These are phyloP conservation scores for Aspergillus sclerotialis DNA, from an alignment of 2,329 filamentous ascomycete species.

Conservation along the genomic window DNA sequence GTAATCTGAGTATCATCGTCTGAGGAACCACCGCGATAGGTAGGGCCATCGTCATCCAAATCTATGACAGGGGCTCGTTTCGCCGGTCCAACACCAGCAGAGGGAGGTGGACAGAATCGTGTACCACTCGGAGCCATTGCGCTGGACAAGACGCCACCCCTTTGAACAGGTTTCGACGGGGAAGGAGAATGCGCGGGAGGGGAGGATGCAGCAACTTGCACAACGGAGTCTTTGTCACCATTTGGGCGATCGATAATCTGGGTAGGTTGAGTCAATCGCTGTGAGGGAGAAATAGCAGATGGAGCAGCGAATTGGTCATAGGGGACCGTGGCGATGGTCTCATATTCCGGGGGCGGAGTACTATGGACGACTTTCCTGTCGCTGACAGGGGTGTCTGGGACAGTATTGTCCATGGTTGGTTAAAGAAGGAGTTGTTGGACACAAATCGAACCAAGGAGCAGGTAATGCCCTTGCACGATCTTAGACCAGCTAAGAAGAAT, in stretches of 20 bases:
- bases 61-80: constrained; percentile 37
- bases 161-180: constrained; percentile 28
- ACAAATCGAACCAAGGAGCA: no score
- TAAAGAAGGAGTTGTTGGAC: not conserved
- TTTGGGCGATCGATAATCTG: constrained; percentile 47
- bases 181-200: constrained; percentile 53
- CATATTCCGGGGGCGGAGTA: constrained; percentile 23
- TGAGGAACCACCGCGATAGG: constrained; percentile 56
- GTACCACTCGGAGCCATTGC: constrained; percentile 73
- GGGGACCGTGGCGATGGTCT: constrained; percentile 43
- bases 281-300: constrained; percentile 40
- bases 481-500: no score
- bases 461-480: no score
- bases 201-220: constrained; percentile 89
- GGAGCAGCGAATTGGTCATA: constrained; percentile 18
- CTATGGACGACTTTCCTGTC: constrained; percentile 25
- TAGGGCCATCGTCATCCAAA: constrained; percentile 50
- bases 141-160: constrained; percentile 46
- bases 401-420: constrained; percentile 30
- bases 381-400: constrained; percentile 34
- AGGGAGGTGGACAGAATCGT: constrained; percentile 51
- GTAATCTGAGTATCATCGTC: constrained; percentile 48
- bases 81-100: constrained; percentile 33
- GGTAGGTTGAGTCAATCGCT: constrained; percentile 54
- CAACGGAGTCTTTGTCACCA: constrained; percentile 29